These are phyloP conservation scores for Fermentozyma sake DNA, from an alignment of 1,139 yeast species.

Conservation along the genomic window DNA sequence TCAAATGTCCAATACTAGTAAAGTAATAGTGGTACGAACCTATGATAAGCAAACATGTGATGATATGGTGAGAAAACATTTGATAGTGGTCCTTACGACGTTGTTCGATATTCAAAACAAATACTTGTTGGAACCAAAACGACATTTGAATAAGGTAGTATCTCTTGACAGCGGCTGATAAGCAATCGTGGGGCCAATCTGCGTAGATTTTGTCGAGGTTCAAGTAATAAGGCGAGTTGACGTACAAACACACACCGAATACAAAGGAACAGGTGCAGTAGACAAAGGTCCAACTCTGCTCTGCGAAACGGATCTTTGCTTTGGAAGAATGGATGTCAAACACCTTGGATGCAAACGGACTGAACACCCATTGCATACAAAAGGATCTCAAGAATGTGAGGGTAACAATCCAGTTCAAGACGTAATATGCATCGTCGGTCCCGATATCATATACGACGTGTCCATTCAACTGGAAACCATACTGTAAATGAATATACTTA, in stretches of 20 bases:
- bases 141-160: slow-evolving; percentile 73
- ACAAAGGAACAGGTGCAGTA: slow-evolving; percentile 56
- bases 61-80: slow-evolving; percentile 86
- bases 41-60: slow-evolving; percentile 61
- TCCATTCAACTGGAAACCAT: no score
- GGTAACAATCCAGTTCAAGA: slow-evolving; percentile 51
- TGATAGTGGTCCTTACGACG: slow-evolving; percentile 78
- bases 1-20: slow-evolving; percentile 74
- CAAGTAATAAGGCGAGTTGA: slow-evolving; percentile 54
- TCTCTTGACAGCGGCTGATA: slow-evolving; percentile 50
- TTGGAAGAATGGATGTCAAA: slow-evolving; percentile 46
- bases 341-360: slow-evolving; percentile 50
- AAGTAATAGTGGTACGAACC: slow-evolving; percentile 76
- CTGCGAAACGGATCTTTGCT: slow-evolving; percentile 67
- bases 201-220: slow-evolving; percentile 57
- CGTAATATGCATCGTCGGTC: slow-evolving; percentile 51
- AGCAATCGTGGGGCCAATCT: slow-evolving; percentile 72
- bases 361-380: slow-evolving; percentile 53
- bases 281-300: slow-evolving; percentile 78
- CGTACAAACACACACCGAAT: slow-evolving; percentile 57
- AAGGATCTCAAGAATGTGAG: slow-evolving; percentile 59
- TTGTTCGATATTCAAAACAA: slow-evolving; percentile 72
- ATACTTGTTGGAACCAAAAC: slow-evolving; percentile 77
- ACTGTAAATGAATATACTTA: no score
- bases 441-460: slow-evolving; percentile 60